Base-by-base conservation (phyloP, 2,329 filamentous ascomycete species). In the Fusarium poae region DNA sequence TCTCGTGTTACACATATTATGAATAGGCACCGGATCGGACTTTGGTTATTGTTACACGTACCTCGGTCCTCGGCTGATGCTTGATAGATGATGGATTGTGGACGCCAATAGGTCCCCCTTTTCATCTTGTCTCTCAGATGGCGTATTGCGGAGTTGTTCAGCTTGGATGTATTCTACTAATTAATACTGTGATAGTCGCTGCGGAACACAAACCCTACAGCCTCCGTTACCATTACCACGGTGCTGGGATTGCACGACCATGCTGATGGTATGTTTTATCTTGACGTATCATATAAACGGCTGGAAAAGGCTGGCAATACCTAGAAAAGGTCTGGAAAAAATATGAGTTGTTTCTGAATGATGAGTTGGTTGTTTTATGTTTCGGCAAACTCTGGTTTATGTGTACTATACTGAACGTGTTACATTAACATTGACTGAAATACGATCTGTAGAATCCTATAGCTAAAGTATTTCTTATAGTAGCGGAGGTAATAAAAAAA, bases 221-320 rank as follows among this genome's bases (percentile, higher is more conserved):
- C 29, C 56, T 54, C 65, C 61, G 55, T 40, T 57, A 51, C 67
- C 67, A 63, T 49, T 37, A 42, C 63, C 67, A 51, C 50, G 67
- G 55, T 23, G 29, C 51, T 42, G 67, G 62, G 57, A 61, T 20
- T 25, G 52, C 42, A 44, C 35, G 35, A 35, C 43, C 27, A 21
- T 61, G 37, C 23, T 46, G 30, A 50, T 37, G 25, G 40, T n/a
- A 39, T 63, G 30, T 34, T 57, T 27, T 40, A 23, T 42, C 29
- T 54, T n/a, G 49, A 50, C 7, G 51, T 34, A 39, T 49, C 37
- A 56, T 21, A 45, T 39, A 61, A 16, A 40, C 32, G 40, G 42
- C 30, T 37, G 42, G n/a, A 43, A 39, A 46, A 51, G 48, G 27
- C 53, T 29, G 48, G 62, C 23, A 25, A 27, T 9, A 27, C 25